Evolutionary conservation across 768 basidiomycete genomes (phyloP).

Genomic region (Rhizopogon vesiculosus): DNA sequence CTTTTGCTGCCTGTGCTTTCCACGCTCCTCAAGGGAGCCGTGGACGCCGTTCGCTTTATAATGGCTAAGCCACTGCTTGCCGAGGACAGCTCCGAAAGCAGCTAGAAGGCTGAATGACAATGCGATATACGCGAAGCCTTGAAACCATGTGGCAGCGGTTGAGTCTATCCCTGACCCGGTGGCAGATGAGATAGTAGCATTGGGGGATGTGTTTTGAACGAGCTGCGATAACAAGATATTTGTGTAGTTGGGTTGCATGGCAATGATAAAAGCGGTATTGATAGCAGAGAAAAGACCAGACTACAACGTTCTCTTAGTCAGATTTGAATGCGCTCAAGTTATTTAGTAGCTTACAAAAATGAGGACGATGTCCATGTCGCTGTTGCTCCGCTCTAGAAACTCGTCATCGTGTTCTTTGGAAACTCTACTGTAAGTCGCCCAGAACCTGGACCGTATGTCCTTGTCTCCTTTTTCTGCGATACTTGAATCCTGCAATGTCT

Average conservation of each 20-base stretch:
- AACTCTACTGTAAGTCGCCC: constrained; percentile 10
- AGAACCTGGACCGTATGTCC: constrained; percentile 6
- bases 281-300: constrained; percentile 3
- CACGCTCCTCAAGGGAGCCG: constrained; percentile 4
- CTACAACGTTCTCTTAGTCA: neutral
- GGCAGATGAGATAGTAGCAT: neutral
- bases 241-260: constrained; percentile 1
- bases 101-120: constrained; percentile 16
- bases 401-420: constrained; percentile 12
- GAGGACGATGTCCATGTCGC: constrained; percentile 15
- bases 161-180: too few species aligned
- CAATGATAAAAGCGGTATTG: neutral
- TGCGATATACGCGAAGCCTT: constrained; percentile 14
- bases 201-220: constrained; percentile 4
- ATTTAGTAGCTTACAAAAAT: constrained; percentile 7
- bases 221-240: neutral
- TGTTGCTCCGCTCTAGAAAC: constrained; percentile 12
- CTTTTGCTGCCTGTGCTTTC: neutral
- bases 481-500: neutral
- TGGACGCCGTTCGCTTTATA: constrained; percentile 4
- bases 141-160: constrained; percentile 5
- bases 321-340: too few species aligned
- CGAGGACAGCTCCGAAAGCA: constrained; percentile 15
- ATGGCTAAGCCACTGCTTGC: constrained; percentile 11
- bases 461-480: neutral